Evolutionary conservation across 495 filamentous ascomycete genomes (phyloP).

Genomic region (Xylaria acuta): DNA sequence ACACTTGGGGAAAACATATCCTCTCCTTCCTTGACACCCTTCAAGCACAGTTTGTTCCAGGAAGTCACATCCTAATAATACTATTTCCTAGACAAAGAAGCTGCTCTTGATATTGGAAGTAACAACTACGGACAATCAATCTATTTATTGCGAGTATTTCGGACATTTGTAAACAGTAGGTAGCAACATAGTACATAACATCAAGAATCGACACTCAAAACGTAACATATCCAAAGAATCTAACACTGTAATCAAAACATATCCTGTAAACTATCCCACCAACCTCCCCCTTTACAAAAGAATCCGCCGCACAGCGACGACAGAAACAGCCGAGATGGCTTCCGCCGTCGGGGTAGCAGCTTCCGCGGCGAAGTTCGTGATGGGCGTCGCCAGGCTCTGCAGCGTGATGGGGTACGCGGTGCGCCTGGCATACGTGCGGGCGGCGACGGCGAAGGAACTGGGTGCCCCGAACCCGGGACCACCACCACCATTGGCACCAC

Average conservation of each 20-base stretch:
- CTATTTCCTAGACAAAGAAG: too few relatives aligned
- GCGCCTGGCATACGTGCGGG: not conserved
- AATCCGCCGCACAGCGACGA: not conserved
- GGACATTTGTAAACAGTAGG: too few relatives aligned
- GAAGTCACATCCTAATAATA: too few relatives aligned
- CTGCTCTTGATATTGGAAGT: too few relatives aligned
- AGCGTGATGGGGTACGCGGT: conserved; percentile 14
- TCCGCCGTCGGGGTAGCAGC: not conserved
- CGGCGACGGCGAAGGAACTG: conserved; percentile 1
- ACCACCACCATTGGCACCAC: not conserved
- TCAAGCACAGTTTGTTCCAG: too few relatives aligned
- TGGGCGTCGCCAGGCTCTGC: conserved; percentile 17
- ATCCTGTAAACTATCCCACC: not conserved
- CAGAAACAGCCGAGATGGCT: not conserved
- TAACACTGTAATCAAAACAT: not conserved
- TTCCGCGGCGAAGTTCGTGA: not conserved
- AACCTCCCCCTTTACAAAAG: not conserved
- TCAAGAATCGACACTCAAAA: not conserved
- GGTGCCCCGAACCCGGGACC: not conserved
- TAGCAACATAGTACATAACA: not conserved
- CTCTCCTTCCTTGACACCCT: too few relatives aligned
- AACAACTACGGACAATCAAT: too few relatives aligned
- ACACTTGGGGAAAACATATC: too few relatives aligned
- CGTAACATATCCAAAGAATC: not conserved
- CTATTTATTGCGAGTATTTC: too few relatives aligned